A percentile compares a stretch with the other conserved stretches of the same genome.
phyloP scores from a whole-genome alignment of 2,329 filamentous ascomycete genomes.

The Colletotrichum destructivum region DNA sequence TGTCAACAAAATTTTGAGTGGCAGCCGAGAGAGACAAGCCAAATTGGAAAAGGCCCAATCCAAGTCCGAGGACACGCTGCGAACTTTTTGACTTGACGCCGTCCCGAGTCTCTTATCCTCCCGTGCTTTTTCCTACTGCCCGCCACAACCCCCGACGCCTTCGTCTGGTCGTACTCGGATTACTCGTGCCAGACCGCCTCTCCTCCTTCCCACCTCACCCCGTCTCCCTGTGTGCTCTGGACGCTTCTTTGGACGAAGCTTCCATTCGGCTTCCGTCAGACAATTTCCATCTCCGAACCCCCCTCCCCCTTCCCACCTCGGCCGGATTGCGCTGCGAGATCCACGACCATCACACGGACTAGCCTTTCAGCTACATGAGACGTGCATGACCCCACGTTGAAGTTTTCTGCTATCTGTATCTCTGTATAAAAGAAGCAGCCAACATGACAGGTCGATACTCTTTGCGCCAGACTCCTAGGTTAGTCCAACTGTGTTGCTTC shows the following conservation, averaged over 20 bases:
- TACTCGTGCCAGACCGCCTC: slow-evolving; percentile 31
- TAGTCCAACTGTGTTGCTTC: slow-evolving; percentile 35
- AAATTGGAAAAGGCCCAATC: slow-evolving; percentile 23
- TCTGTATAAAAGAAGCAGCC: slow-evolving; percentile 36
- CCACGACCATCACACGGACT: slow-evolving; percentile 32
- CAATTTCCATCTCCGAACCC: slow-evolving; percentile 23
- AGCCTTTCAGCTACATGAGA: slow-evolving; percentile 39
- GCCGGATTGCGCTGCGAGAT: slow-evolving; percentile 19
- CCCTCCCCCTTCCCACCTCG: slow-evolving; percentile 14
- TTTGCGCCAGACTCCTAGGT: slow-evolving; percentile 57
- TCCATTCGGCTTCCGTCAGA: slow-evolving; percentile 12
- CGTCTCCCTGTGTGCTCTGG: slow-evolving; percentile 26
- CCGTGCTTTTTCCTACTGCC: slow-evolving; percentile 16
- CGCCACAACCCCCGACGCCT: slow-evolving; percentile 23
- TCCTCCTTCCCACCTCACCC: slow-evolving; percentile 6
- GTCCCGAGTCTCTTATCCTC: slow-evolving; percentile 18
- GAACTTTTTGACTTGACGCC: slow-evolving; percentile 34
- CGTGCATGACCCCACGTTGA: slow-evolving; percentile 39
- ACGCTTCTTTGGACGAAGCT: slow-evolving; percentile 17
- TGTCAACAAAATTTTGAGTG: slow-evolving; percentile 42
- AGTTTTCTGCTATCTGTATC: slow-evolving; percentile 6
- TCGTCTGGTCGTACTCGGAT: slow-evolving; percentile 38
- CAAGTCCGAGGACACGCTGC: slow-evolving; percentile 32
- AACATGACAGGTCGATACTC: slow-evolving; percentile 57
- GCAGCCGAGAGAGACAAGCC: slow-evolving; percentile 12